Percentiles rank a stretch among this genome's conserved stretches.
phyloP scores from a whole-genome alignment of 768 basidiomycete genomes.

The Tephrocybe sp. region DNA sequence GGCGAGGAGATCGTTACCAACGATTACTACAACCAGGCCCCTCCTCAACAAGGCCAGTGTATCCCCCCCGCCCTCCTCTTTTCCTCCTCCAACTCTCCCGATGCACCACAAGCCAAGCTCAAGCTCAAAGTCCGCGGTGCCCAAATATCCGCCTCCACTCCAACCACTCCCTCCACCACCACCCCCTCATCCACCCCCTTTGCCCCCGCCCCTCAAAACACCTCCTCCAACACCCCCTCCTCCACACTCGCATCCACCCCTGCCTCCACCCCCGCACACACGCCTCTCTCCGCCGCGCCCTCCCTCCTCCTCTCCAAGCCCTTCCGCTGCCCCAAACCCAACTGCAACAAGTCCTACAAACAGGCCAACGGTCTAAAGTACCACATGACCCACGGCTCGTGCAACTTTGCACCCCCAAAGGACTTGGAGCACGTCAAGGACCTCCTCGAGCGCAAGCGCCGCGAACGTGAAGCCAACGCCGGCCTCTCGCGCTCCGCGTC shows the following conservation, averaged over 20 bases:
- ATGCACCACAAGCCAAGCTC: conserved; percentile 6
- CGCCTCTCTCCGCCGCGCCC: conserved; percentile 41
- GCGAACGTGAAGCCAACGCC: conserved; percentile 34
- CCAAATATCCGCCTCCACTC: conserved; percentile 17
- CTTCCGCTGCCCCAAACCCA: conserved; percentile 91
- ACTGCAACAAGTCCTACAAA: conserved; percentile 96
- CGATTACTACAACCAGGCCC: neutral
- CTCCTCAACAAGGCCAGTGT: conserved; percentile 9
- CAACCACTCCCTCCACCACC: conserved; percentile 21
- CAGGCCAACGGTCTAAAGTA: conserved; percentile 95
- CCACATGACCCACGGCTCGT: conserved; percentile 90
- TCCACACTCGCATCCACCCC: conserved; percentile 5
- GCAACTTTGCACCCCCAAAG: conserved; percentile 90
- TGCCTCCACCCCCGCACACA: conserved; percentile 18
- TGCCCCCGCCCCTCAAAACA: neutral
- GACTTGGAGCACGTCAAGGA: conserved; percentile 78
- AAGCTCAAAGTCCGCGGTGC: conserved; percentile 22
- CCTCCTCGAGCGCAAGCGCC: conserved; percentile 57
- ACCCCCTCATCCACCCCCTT: conserved; percentile 6
- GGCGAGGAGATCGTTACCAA: conserved; percentile 31
- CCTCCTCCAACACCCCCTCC: neutral
- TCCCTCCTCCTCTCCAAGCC: conserved; percentile 79
- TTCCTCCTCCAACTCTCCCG: conserved; percentile 6
- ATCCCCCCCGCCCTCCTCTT: conserved; percentile 25
- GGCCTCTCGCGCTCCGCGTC: conserved; percentile 11